phyloP scores from a whole-genome alignment of 306 rosid species.

The Cucumis melo region DNA sequence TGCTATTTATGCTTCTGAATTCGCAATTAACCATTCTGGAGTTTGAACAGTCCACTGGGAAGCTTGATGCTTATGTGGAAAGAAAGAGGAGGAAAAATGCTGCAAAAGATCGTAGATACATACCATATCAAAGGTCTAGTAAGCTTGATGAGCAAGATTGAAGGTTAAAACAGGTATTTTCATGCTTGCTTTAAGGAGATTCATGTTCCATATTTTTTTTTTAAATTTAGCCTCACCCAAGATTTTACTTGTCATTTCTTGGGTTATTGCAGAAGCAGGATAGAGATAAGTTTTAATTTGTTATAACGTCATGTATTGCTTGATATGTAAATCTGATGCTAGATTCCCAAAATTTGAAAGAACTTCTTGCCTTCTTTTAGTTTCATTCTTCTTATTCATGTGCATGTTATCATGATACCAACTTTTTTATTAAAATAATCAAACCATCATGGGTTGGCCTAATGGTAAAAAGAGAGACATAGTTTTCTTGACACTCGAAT shows the following conservation, averaged over 20 bases:
- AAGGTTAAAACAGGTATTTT: not conserved
- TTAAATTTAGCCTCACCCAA: not conserved
- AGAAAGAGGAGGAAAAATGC: constrained; percentile 78
- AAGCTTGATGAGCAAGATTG: constrained; percentile 5
- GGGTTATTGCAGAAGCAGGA: not conserved
- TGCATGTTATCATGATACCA: not conserved
- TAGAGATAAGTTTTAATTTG: not conserved
- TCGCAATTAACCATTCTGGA: not conserved
- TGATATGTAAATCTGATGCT: not conserved
- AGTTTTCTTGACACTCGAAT: no score
- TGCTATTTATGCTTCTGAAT: not conserved
- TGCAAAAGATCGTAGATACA: constrained; percentile 54
- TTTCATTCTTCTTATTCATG: not conserved
- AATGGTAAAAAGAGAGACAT: no score
- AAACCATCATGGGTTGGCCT: no score
- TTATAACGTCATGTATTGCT: not conserved
- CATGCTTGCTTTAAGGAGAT: not conserved
- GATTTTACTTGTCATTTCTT: not conserved
- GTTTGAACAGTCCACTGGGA: constrained; percentile 43
- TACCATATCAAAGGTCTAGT: constrained; percentile 59
- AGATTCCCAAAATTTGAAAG: not conserved
- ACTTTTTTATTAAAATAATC: no score
- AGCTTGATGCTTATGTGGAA: constrained; percentile 56
- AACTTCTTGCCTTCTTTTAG: not conserved
- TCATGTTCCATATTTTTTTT: not conserved